Evolutionary conservation across 2,329 filamentous ascomycete genomes (phyloP).

Genomic region (Neurospora sp.): DNA sequence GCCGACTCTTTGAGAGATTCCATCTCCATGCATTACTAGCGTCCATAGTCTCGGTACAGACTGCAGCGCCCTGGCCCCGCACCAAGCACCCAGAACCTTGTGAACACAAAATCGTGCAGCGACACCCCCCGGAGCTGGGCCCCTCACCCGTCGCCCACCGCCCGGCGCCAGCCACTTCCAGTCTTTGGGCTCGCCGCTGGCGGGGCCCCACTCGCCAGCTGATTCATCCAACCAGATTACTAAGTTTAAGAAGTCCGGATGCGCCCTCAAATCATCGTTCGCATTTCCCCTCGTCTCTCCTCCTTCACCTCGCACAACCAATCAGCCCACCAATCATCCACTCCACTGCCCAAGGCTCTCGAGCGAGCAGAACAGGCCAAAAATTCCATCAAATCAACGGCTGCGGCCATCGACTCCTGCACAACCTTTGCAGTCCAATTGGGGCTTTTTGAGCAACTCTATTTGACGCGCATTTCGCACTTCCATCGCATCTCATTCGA

Average conservation of each 20-base stretch:
- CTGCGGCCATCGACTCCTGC: conserved; percentile 11
- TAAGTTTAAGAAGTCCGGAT: conserved; percentile 29
- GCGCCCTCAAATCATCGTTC: conserved; percentile 44
- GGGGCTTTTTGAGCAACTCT: conserved; percentile 8
- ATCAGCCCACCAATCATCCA: conserved; percentile 32
- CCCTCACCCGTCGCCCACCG: conserved; percentile 6
- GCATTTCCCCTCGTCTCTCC: conserved; percentile 32
- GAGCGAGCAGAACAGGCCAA: conserved; percentile 14
- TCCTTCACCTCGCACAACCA: conserved; percentile 37
- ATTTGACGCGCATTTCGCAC: conserved; percentile 5
- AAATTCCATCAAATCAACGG: conserved; percentile 24
- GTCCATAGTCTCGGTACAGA: neutral
- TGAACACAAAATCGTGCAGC: conserved; percentile 8
- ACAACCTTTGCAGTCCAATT: conserved; percentile 19
- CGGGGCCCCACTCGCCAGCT: conserved; percentile 28
- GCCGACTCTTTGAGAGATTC: neutral
- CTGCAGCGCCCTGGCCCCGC: conserved; percentile 4
- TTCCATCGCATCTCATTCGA: conserved; percentile 9
- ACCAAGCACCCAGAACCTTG: neutral
- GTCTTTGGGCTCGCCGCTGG: conserved; percentile 4
- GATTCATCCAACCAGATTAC: conserved; percentile 42
- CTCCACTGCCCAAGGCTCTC: conserved; percentile 25
- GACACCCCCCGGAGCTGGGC: conserved; percentile 13
- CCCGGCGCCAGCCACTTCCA: conserved; percentile 12
- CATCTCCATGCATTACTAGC: neutral